phyloP scores from a whole-genome alignment of 345 rosid genomes.

The Camelina hispida region DNA sequence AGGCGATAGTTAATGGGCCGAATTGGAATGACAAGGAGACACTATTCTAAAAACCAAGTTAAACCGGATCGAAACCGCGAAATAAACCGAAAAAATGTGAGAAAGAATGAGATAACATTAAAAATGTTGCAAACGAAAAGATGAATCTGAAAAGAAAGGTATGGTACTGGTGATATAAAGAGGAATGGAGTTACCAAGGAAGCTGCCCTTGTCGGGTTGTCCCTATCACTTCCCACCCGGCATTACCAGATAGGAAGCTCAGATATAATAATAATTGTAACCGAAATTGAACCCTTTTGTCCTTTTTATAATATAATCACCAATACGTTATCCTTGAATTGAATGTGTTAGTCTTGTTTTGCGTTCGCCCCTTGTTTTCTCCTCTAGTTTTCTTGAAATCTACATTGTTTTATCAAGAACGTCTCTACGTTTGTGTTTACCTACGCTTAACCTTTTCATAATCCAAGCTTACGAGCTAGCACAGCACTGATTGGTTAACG shows the following conservation, averaged over 20 bases:
- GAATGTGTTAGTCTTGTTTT: background rate
- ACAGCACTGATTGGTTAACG: too few species aligned
- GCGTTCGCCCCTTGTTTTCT: conserved; percentile 20
- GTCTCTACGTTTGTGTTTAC: background rate
- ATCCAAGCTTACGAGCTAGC: too few species aligned
- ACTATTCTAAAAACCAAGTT: background rate
- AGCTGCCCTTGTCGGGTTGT: conserved; percentile 36
- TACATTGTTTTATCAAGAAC: too few species aligned
- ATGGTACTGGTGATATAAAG: conserved; percentile 12
- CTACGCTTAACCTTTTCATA: background rate
- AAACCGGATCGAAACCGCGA: background rate
- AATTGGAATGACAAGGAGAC: background rate
- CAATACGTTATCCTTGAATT: background rate
- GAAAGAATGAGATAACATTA: conserved; percentile 11
- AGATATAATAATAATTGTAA: background rate
- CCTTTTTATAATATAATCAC: background rate
- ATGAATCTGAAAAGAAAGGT: background rate
- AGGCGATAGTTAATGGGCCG: conserved; percentile 3
- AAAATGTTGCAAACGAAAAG: conserved; percentile 5
- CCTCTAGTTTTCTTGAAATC: conserved; percentile 1
- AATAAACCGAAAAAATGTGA: conserved; percentile 16
- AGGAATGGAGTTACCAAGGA: conserved; percentile 38
- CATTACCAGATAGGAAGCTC: conserved; percentile 27
- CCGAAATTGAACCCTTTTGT: background rate
- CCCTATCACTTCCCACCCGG: conserved; percentile 30